Evolutionary conservation across 306 rosid species (phyloP).

Genomic region (Crotalaria pallida): DNA sequence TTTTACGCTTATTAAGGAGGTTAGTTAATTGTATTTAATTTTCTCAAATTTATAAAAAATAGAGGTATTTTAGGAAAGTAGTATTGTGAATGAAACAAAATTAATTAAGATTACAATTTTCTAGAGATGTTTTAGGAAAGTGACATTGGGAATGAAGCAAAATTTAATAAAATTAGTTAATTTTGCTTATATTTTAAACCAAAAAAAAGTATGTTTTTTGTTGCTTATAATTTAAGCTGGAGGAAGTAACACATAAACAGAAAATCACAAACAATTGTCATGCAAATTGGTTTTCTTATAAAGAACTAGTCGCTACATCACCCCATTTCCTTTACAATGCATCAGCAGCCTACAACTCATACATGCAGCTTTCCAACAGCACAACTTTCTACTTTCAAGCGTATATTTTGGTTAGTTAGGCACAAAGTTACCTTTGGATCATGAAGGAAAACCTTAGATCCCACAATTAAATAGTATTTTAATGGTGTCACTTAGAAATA

Average conservation of each 20-base stretch:
- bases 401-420: not conserved
- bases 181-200: too few relatives aligned
- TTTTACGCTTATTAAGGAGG: too few relatives aligned
- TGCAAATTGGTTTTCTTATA: constrained; percentile 6
- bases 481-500: not conserved
- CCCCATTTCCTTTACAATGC: not conserved
- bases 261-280: not conserved
- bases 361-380: not conserved
- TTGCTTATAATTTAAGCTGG: too few relatives aligned
- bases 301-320: not conserved
- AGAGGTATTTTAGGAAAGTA: too few relatives aligned
- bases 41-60: too few relatives aligned
- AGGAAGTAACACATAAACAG: not conserved
- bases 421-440: constrained; percentile 1
- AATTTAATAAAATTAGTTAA: too few relatives aligned
- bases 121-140: too few relatives aligned
- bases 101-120: too few relatives aligned
- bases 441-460: not conserved
- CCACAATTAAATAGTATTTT: not conserved
- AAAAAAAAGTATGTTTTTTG: too few relatives aligned
- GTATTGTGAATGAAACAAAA: too few relatives aligned
- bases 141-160: too few relatives aligned
- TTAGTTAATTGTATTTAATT: too few relatives aligned
- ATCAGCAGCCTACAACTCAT: constrained; percentile 7
- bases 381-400: constrained; percentile 3